Evolutionary conservation across 2,329 filamentous ascomycete genomes (phyloP).

Genomic region (Zymoseptoria crescenta): DNA sequence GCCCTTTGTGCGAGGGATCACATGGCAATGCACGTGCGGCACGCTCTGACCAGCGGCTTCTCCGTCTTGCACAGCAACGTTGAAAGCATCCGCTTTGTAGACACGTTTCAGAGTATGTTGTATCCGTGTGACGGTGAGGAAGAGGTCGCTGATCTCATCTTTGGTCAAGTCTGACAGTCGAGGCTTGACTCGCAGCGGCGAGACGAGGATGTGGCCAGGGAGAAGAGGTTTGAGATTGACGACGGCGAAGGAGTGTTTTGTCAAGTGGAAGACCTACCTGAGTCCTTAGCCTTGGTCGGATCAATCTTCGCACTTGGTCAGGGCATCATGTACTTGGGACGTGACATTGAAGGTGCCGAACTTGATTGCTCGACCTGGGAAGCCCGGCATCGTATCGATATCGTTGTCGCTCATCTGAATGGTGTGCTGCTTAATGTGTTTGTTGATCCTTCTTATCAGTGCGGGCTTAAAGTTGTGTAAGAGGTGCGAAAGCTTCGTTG

Average conservation of each 20-base stretch:
- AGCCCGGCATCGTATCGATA: conserved; percentile 21
- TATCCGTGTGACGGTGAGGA: conserved; percentile 66
- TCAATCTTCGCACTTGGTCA: conserved; percentile 2
- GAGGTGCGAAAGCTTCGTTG: too few relatives aligned
- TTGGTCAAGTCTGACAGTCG: conserved; percentile 67
- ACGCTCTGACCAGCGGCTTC: conserved; percentile 87
- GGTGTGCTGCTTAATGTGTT: not conserved
- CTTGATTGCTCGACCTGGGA: conserved; percentile 34
- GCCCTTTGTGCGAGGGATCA: conserved; percentile 63
- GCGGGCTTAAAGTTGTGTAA: not conserved
- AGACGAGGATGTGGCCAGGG: conserved; percentile 87
- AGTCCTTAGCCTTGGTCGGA: conserved; percentile 5
- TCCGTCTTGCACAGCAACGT: conserved; percentile 93
- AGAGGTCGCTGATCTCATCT: conserved; percentile 74
- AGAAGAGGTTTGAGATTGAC: conserved; percentile 94
- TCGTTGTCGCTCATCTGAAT: conserved; percentile 5
- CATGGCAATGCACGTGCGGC: conserved; percentile 84
- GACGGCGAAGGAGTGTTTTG: conserved; percentile 71
- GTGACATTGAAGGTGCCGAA: conserved; percentile 40
- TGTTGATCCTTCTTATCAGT: not conserved
- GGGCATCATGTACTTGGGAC: conserved; percentile 31
- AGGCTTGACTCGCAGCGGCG: conserved; percentile 56
- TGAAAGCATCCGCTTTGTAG: conserved; percentile 66
- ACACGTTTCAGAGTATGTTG: conserved; percentile 63
- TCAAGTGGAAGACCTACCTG: conserved; percentile 74